phyloP scores from a whole-genome alignment of 2,329 filamentous ascomycete genomes.

The Penicillium thymicola region DNA sequence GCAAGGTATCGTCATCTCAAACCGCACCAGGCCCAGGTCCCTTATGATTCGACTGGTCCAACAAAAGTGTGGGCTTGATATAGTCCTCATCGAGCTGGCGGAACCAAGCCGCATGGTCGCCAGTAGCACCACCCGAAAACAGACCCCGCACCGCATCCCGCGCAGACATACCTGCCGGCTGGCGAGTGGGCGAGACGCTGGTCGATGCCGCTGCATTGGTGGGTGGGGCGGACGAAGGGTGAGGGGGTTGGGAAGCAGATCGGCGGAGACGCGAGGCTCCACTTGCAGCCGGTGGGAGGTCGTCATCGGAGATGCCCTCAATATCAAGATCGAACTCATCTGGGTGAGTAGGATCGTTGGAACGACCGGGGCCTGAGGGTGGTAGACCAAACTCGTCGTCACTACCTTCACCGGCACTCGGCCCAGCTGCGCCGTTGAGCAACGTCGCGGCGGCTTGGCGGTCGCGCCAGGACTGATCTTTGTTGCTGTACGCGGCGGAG shows the following conservation, averaged over 20 bases:
- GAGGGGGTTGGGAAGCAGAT: constrained; percentile 36
- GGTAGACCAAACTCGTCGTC: constrained; percentile 51
- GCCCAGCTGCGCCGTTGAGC: constrained; percentile 37
- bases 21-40: constrained; percentile 38
- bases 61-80: constrained; percentile 84
- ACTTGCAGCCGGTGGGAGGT: constrained; percentile 56
- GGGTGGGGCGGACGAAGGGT: constrained; percentile 19
- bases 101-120: constrained; percentile 88
- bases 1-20: constrained; percentile 20
- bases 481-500: constrained; percentile 47
- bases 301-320: constrained; percentile 52
- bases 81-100: constrained; percentile 92
- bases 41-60: constrained; percentile 62
- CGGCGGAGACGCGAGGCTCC: constrained; percentile 33
- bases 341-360: constrained; percentile 32
- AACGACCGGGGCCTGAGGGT: constrained; percentile 38
- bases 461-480: constrained; percentile 45
- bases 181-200: constrained; percentile 32
- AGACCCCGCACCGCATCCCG: constrained; percentile 75
- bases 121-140: constrained; percentile 65
- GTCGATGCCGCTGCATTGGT: constrained; percentile 19
- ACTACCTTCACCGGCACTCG: constrained; percentile 35
- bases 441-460: constrained; percentile 50
- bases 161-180: constrained; percentile 58
- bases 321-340: constrained; percentile 40